phyloP scores from a whole-genome alignment of 495 filamentous ascomycete species.

The Xylaria castorea region DNA sequence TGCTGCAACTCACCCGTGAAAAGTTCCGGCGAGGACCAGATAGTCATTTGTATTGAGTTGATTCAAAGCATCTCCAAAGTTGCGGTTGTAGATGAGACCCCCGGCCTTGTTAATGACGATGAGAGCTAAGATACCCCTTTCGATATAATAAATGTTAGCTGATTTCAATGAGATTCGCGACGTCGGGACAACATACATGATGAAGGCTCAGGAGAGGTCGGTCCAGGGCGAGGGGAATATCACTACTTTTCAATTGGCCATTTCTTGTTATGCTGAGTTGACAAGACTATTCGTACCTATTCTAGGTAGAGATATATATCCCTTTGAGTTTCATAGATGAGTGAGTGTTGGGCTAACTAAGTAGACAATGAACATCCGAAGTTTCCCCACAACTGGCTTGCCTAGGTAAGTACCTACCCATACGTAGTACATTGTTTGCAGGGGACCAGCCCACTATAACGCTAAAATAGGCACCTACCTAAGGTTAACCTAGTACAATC shows the following conservation, averaged over 20 bases:
- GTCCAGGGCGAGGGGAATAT: neutral
- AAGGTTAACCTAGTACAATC: neutral
- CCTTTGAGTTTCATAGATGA: neutral
- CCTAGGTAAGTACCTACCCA: too few species aligned
- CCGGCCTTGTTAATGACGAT: conserved; percentile 99
- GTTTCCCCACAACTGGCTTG: conserved; percentile 16
- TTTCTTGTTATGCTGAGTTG: neutral
- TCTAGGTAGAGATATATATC: neutral
- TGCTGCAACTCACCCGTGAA: conserved; percentile 75
- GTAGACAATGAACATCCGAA: conserved; percentile 6
- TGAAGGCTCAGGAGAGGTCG: neutral
- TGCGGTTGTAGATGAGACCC: conserved; percentile 92
- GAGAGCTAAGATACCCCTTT: conserved; percentile 89
- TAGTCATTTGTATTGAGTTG: conserved; percentile 93
- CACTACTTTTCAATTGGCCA: conserved; percentile 1
- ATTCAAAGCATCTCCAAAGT: conserved; percentile 81
- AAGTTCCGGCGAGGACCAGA: conserved; percentile 96
- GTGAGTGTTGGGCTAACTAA: neutral
- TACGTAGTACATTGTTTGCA: neutral
- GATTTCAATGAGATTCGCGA: neutral
- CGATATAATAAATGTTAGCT: conserved; percentile 27
- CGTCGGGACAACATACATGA: conserved; percentile 20
- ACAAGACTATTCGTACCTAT: neutral
- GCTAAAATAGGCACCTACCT: conserved; percentile 8
- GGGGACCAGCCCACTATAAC: conserved; percentile 8